phyloP scores from a whole-genome alignment of 2,329 filamentous ascomycete species.

The Myriangium duriaei region DNA sequence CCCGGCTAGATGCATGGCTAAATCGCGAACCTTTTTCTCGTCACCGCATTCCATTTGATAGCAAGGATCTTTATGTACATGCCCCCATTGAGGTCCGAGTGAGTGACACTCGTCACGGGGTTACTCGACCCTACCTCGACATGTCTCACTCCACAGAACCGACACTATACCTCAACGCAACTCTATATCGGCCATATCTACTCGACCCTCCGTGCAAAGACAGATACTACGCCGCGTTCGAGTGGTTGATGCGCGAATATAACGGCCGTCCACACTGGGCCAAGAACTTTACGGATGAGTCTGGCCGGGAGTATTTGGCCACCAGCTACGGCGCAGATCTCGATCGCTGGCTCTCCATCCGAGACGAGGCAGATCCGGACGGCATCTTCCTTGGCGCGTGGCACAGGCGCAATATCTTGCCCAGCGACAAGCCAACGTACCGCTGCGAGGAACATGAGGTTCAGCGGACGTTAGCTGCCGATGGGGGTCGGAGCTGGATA shows the following conservation, averaged over 20 bases:
- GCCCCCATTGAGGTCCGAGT: constrained; percentile 89
- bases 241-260: constrained; percentile 78
- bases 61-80: constrained; percentile 70
- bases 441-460: constrained; percentile 34
- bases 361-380: constrained; percentile 60
- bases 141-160: constrained; percentile 55
- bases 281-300: constrained; percentile 71
- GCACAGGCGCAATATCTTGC: constrained; percentile 59
- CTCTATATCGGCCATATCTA: constrained; percentile 71
- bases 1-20: constrained; percentile 75
- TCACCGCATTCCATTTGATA: constrained; percentile 64
- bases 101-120: constrained; percentile 48
- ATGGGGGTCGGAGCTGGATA: constrained; percentile 32
- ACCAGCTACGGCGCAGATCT: constrained; percentile 58
- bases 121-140: constrained; percentile 55
- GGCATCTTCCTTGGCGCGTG: constrained; percentile 86
- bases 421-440: constrained; percentile 20
- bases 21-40: constrained; percentile 56
- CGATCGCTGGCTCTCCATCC: constrained; percentile 52
- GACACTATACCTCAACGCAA: constrained; percentile 80
- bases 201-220: constrained; percentile 62
- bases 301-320: constrained; percentile 21
- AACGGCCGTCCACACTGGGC: constrained; percentile 81
- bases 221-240: constrained; percentile 79
- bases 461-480: constrained; percentile 21